phyloP scores from a whole-genome alignment of 306 rosid species.

The Prunus salicina region DNA sequence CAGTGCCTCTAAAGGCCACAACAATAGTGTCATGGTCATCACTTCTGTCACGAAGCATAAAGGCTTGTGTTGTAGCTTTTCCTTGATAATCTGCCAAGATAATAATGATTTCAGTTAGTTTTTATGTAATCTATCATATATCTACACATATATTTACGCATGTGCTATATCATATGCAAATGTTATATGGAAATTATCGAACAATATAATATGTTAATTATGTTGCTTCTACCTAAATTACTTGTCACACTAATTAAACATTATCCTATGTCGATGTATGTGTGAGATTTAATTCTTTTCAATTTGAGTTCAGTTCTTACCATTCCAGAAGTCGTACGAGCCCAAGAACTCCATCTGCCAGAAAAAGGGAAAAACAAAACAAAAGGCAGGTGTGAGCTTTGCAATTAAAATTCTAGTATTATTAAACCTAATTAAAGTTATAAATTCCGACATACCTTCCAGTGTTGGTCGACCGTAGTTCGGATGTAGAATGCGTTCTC shows the following conservation, averaged over 20 bases:
- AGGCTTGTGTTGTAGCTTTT: constrained; percentile 58
- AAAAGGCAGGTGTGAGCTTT: neutral
- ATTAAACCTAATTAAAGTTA: neutral
- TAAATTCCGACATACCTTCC: constrained; percentile 13
- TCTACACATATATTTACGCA: neutral
- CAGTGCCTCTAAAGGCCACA: constrained; percentile 78
- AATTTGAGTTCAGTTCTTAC: constrained; percentile 30
- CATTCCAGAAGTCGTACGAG: constrained; percentile 69
- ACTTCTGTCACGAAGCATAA: constrained; percentile 44
- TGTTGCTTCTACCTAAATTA: neutral
- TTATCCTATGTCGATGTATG: neutral
- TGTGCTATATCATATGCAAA: neutral
- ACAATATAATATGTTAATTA: neutral
- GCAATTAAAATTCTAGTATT: neutral
- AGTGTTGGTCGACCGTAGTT: constrained; percentile 22
- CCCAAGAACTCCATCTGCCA: constrained; percentile 67
- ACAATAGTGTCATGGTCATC: constrained; percentile 48
- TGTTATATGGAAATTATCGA: no score
- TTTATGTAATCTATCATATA: neutral
- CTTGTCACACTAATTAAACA: neutral
- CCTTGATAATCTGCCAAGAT: constrained; percentile 53
- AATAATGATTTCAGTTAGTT: neutral
- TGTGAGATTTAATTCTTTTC: neutral
- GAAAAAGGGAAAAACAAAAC: neutral
- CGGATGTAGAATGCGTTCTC: constrained; percentile 54